phyloP scores from a whole-genome alignment of 139 green algal genomes.

The Micractinium sp. region DNA sequence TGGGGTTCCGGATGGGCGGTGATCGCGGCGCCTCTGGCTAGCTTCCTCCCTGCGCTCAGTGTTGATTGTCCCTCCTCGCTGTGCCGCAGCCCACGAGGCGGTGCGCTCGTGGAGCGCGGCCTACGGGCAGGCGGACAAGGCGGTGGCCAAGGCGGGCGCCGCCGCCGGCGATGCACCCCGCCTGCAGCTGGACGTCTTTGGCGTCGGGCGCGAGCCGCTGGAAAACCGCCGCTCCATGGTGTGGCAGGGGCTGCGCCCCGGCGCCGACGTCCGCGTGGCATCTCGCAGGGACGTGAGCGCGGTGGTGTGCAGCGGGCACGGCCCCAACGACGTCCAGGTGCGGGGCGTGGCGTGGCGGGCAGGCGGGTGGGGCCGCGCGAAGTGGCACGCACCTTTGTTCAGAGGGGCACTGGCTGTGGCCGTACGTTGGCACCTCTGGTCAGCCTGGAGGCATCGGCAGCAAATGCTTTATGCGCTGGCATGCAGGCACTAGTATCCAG shows the following conservation, averaged over 20 bases:
- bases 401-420: too few relatives aligned
- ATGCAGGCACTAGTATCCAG: too few relatives aligned
- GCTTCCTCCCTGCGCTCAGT: too few relatives aligned
- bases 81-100: slow-evolving; percentile 3
- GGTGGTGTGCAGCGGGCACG: background rate
- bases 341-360: background rate
- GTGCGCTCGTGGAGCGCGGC: slow-evolving; percentile 9
- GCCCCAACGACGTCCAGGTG: background rate
- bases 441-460: too few relatives aligned
- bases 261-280: background rate
- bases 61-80: background rate
- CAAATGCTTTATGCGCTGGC: too few relatives aligned
- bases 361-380: background rate
- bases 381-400: too few relatives aligned
- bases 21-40: too few relatives aligned
- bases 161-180: background rate
- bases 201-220: background rate
- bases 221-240: background rate
- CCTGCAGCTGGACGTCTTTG: slow-evolving; percentile 1
- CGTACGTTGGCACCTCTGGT: too few relatives aligned
- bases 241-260: background rate
- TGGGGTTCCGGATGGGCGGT: background rate
- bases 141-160: background rate
- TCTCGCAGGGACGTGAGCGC: background rate
- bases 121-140: background rate